A percentile compares a stretch with the other conserved stretches of the same genome.
Evolutionary conservation across 129 eudicot genomes (phyloP).

Genomic region (Sambucus nigra): DNA sequence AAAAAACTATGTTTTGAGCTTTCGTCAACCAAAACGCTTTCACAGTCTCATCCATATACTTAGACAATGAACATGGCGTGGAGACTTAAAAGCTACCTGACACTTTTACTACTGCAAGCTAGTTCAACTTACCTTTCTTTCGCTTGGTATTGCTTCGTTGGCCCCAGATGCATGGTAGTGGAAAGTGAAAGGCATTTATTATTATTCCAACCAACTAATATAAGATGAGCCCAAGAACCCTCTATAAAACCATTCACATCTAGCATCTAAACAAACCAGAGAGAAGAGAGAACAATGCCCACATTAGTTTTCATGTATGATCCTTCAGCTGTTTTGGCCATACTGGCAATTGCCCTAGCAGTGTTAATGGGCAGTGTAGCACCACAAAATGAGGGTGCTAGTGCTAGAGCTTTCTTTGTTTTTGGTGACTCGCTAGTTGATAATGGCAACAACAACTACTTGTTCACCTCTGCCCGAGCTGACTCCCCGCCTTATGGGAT

Average conservation of each 20-base stretch:
- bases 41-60: too few relatives aligned
- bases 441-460: conserved; percentile 33
- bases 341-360: not conserved
- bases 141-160: not conserved
- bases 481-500: conserved; percentile 35
- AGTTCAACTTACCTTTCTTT: too few relatives aligned
- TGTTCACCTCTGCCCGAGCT: conserved; percentile 29
- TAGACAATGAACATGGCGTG: too few relatives aligned
- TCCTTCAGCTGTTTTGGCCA: not conserved
- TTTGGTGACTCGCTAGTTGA: conserved; percentile 35
- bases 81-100: too few relatives aligned
- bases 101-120: too few relatives aligned
- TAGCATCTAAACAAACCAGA: not conserved
- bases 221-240: not conserved
- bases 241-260: not conserved
- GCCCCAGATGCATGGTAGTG: not conserved
- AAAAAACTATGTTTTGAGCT: too few relatives aligned
- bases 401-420: conserved; percentile 24
- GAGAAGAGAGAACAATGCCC: not conserved
- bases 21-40: too few relatives aligned
- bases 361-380: not conserved
- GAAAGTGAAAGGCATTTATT: not conserved
- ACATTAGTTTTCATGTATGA: not conserved
- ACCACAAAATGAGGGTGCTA: conserved; percentile 10
- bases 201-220: not conserved